Conservation (phyloP, 139 green algal species). For the Parachlorella kessleri region DNA sequence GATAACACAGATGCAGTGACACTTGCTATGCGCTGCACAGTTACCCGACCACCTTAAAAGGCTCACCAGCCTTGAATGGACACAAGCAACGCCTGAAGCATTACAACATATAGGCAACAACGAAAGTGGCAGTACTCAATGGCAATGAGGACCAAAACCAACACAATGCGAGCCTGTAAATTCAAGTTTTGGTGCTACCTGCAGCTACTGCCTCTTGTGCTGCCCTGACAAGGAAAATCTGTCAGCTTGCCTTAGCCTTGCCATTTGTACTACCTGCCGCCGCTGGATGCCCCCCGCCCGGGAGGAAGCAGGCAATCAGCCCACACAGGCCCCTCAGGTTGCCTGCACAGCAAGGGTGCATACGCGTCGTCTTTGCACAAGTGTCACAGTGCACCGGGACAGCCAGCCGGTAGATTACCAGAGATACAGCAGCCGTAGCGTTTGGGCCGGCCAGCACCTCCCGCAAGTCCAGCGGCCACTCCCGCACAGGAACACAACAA, state of each 20-base stretch:
- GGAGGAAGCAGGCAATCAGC: conserved; percentile 29
- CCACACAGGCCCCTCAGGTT: conserved; percentile 27
- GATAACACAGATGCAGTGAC: too few species aligned
- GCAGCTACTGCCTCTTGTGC: not conserved
- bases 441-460: not conserved
- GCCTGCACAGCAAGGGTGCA: conserved; percentile 3
- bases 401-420: too few species aligned
- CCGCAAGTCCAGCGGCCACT: not conserved
- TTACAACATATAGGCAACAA: too few species aligned
- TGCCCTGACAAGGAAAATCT: too few species aligned
- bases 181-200: not conserved
- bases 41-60: too few species aligned
- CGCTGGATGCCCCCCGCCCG: not conserved
- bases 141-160: not conserved
- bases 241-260: conserved; percentile 10
- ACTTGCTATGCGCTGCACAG: too few species aligned
- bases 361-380: not conserved
- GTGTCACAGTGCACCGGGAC: not conserved
- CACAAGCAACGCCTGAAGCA: too few species aligned
- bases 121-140: not conserved
- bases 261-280: not conserved
- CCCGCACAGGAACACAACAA: not conserved
- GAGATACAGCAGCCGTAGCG: not conserved
- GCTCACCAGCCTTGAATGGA: too few species aligned
- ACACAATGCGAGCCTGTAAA: not conserved